Base-by-base conservation (phyloP, 768 basidiomycete genomes). In the Sistotremastrum niveocremeum region DNA sequence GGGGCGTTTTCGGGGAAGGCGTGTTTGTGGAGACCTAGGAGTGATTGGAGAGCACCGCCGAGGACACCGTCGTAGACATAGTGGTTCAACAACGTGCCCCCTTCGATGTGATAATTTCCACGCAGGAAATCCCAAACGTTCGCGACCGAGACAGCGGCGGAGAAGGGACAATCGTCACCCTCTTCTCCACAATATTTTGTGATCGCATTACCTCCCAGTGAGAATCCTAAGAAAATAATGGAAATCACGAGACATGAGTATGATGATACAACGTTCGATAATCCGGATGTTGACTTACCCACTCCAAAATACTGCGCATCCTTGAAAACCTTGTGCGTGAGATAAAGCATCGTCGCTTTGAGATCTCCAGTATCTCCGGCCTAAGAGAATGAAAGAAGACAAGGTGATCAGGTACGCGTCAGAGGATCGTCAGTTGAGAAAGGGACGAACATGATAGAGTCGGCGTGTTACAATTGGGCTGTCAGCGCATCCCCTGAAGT, bases 351-450 rank as follows among this genome's bases (percentile, higher is more conserved):
- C 11, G 52, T 46, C 9, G 43, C 41, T 41, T 53, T 41, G 46
- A 55, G 36, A 45, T 57, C 56, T 34, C 56, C 56, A 5, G 56
- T 56, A 12, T 54, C 52, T 3, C 56, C 54, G 2, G 56, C 56
- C 56, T 57, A 42, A 0, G 28, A 10, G 30, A 40, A n/a, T 29
- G 4, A 31, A 32, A 12, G 20, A 20, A 20, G 20, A 20, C 1
- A 20, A 20, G 20, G 20, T 20, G 20, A 20, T 20, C 20, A 20
- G 34, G 37, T 34, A 31, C 34, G 29, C 28, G 31, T 44, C 29
- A 8, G 32, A 33, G 34, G 30, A 20, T 20, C 20, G 20, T 10
- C 35, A 28, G 2, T 32, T 2, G 5, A 32, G 7, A 2, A 39
- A 4, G 29, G 12, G 33, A 47, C 54, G 28, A 47, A 57, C 55